These are phyloP conservation scores for Cyberlindnera saturnus DNA, from an alignment of 805 yeast species.

Conservation along the genomic window DNA sequence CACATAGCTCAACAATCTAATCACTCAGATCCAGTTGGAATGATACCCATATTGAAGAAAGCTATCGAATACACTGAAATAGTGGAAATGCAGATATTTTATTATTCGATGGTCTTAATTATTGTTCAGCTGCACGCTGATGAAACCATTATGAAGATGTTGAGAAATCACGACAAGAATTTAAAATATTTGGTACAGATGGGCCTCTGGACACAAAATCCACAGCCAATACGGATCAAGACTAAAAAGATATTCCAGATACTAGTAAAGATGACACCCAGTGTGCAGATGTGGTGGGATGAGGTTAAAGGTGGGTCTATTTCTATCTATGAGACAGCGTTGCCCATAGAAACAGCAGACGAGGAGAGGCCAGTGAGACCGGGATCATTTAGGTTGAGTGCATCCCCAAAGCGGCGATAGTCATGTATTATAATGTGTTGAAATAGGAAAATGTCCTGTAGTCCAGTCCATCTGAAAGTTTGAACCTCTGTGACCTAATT, in stretches of 20 bases:
- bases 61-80: constrained; percentile 26
- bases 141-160: constrained; percentile 30
- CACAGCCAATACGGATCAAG: constrained; percentile 17
- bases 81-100: constrained; percentile 17
- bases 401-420: neutral
- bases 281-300: constrained; percentile 15
- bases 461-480: no score
- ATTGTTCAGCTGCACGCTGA: constrained; percentile 28
- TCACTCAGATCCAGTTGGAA: constrained; percentile 28
- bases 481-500: no score
- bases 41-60: constrained; percentile 31
- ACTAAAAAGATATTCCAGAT: constrained; percentile 23
- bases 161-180: constrained; percentile 20
- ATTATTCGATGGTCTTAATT: constrained; percentile 19
- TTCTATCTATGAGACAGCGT: neutral
- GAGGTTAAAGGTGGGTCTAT: constrained; percentile 19
- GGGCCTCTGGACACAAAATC: constrained; percentile 29
- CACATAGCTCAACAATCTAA: constrained; percentile 13
- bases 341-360: neutral
- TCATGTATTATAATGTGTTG: no score
- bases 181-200: constrained; percentile 29
- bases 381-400: constrained; percentile 11
- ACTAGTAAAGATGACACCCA: constrained; percentile 14
- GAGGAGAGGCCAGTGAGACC: constrained; percentile 8
- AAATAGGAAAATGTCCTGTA: no score